Evolutionary conservation across 164 flowering plant species (phyloP).

Genomic region (Vitis riparia): DNA sequence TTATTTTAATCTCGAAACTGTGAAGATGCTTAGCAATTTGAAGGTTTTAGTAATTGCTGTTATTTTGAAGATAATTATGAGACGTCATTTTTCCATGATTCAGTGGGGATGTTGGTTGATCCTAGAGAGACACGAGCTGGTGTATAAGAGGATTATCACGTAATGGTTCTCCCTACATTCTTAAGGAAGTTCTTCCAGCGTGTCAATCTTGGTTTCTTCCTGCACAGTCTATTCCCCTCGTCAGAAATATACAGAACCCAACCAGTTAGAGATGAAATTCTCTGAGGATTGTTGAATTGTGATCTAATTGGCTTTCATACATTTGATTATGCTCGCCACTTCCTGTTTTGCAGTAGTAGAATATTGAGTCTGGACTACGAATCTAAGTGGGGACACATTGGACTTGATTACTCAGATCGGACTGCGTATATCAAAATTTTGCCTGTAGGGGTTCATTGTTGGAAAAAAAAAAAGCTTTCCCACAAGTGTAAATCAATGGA

Average conservation of each 20-base stretch:
- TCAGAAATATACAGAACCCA: constrained; percentile 82
- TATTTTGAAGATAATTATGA: too few relatives aligned
- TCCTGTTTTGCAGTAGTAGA: constrained; percentile 80
- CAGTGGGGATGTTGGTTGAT: too few relatives aligned
- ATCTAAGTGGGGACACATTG: constrained; percentile 75
- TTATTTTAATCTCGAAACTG: too few relatives aligned
- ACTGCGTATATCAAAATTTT: constrained; percentile 67
- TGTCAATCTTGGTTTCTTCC: constrained; percentile 81
- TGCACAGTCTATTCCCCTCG: constrained; percentile 90
- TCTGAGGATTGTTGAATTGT: constrained; percentile 63
- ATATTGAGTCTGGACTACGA: constrained; percentile 76
- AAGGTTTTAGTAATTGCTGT: too few relatives aligned
- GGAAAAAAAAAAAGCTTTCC: too few relatives aligned
- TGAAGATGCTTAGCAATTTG: too few relatives aligned
- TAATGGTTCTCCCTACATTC: constrained; percentile 81
- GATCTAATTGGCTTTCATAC: constrained; percentile 84
- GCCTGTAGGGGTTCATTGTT: constrained; percentile 53
- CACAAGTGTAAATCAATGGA: too few relatives aligned
- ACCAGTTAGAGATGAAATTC: constrained; percentile 76
- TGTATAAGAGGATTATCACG: constrained; percentile 64
- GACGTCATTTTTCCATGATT: too few relatives aligned
- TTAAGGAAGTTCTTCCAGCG: constrained; percentile 63
- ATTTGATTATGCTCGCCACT: constrained; percentile 85
- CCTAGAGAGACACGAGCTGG: too few relatives aligned
- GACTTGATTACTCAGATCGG: constrained; percentile 79